Base-by-base conservation (phyloP, 2,329 filamentous ascomycete genomes). In the Colletotrichum filicis region DNA sequence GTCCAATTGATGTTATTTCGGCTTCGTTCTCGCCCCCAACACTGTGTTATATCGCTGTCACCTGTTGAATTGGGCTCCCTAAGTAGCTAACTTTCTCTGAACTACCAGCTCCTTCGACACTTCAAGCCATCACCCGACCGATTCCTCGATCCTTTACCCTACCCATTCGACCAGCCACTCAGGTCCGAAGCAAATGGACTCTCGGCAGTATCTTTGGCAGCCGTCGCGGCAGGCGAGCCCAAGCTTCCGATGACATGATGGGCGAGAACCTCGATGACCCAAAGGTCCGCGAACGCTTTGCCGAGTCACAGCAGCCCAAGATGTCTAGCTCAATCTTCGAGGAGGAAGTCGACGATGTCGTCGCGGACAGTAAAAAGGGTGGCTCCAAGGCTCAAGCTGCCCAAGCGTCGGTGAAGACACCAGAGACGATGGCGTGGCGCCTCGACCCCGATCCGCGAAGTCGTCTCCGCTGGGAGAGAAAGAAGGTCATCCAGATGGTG, bases 401-500 rank as follows among this genome's bases (percentile, higher is more conserved):
- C 28, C 76, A 81, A 55, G 76, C 78, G 16, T 84, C 85, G 53
- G 78, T 83, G 57, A 83, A 84, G 76, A 83, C 83, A 30, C 79
- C 78, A 49, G 85, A 87, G 49, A 87, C 88, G 76, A 89, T 93
- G 85, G 88, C 89, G 68, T 85, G 89, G 69, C 89, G 89, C 32
- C 84, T 94, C 59, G 93, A 98, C 81, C 97, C 97, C 5, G 90
- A 93, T 76, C 95, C 95, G 19, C 84, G 87, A 57, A 88, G 88
- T 70, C 90, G 95, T 71, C 86, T 91, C 66, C 89, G 92, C 71
- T 98, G 94, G 91, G 92, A 97, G 85, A 89, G 94, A 78, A 95
- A 93, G 83, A 95, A 95, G 88, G 90, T 97, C 53, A 93, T 96
- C 68, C 91, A 93, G 76, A 90, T 93, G 81, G 88, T 98, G 61